phyloP scores from a whole-genome alignment of 805 yeast species.

The Torulaspora maleeae region DNA sequence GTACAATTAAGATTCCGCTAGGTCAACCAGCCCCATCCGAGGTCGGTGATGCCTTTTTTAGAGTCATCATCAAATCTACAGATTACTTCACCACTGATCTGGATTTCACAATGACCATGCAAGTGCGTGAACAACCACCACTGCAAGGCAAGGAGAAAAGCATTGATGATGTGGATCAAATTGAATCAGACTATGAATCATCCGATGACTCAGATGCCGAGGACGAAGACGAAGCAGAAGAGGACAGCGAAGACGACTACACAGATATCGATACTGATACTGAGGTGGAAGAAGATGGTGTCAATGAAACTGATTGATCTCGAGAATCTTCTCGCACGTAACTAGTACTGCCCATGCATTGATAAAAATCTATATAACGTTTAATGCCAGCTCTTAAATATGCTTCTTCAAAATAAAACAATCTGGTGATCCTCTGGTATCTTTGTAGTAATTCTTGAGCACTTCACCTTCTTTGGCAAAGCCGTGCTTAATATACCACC shows the following conservation, averaged over 20 bases:
- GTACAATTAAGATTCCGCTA: constrained; percentile 72
- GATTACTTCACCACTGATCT: constrained; percentile 81
- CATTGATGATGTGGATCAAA: constrained; percentile 56
- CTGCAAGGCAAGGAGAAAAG: constrained; percentile 24
- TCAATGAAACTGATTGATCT: constrained; percentile 8
- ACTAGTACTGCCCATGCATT: constrained; percentile 7
- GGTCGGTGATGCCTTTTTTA: constrained; percentile 60
- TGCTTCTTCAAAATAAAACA: constrained; percentile 21
- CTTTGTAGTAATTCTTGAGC: constrained; percentile 43
- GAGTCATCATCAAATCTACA: constrained; percentile 64
- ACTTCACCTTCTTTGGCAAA: constrained; percentile 40
- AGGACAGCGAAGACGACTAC: constrained; percentile 34
- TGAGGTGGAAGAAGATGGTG: constrained; percentile 31
- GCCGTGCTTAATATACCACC: constrained; percentile 51
- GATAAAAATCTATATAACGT: constrained; percentile 6
- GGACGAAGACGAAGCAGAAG: constrained; percentile 59
- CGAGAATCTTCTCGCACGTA: constrained; percentile 1
- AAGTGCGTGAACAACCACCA: constrained; percentile 56
- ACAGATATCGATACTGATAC: constrained; percentile 38
- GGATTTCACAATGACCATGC: constrained; percentile 63
- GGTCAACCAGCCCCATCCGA: constrained; percentile 73
- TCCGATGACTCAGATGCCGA: constrained; percentile 60
- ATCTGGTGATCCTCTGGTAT: constrained; percentile 19
- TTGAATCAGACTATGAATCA: constrained; percentile 39
- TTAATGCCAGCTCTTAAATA: constrained; percentile 1